Base-by-base conservation (phyloP, 2,329 filamentous ascomycete species). In the Cercospora sp. region DNA sequence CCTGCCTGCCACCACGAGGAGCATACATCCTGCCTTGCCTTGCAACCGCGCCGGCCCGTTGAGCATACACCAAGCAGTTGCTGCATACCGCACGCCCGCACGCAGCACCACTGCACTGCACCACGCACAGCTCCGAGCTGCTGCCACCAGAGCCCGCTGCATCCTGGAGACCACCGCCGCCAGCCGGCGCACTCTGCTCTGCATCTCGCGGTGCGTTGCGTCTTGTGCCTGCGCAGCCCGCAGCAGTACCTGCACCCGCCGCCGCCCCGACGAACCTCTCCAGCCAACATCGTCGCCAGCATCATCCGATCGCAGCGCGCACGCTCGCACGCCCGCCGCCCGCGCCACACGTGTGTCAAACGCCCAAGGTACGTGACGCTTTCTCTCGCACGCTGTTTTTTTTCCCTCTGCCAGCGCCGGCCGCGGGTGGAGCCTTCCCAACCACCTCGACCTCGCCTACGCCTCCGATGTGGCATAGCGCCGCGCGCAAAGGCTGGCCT, bases 391-490 rank as follows among this genome's bases (percentile, higher is more conserved):
- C 10, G 16, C 51, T 60, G 55, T 59, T 63, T 60, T 63, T 63
- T 65, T 61, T 45, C 64, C 2, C 26, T 65, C 63, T 42, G 36
- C 36, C 36, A 42, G 36, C 36, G 36, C 65, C 65, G 60, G 30
- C 62, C 26, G 64, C 66, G 66, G 36, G 67, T 67, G 70, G 68
- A 48, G 61, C 61, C 26, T 59, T 42, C 65, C 71, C 68, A 68
- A 68, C 67, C 67, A 58, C 53, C 30, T 58, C 53, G 26, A 59
- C 63, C 61, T 70, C 69, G 69, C 67, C 69, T 70, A 67, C 23
- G 57, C 60, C 16, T 68, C 64, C 63, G 63, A 71, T 71, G 67
- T 42, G 67, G 69, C 58, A 55, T 68, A 67, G 67, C 67, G 68
- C 58, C 48, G 63, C 62, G 68, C 66, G 55, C 63, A 63, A 60